Evolutionary conservation across 2,329 filamentous ascomycete species (phyloP).

Genomic region (Calonectria pseudoreteaudii): DNA sequence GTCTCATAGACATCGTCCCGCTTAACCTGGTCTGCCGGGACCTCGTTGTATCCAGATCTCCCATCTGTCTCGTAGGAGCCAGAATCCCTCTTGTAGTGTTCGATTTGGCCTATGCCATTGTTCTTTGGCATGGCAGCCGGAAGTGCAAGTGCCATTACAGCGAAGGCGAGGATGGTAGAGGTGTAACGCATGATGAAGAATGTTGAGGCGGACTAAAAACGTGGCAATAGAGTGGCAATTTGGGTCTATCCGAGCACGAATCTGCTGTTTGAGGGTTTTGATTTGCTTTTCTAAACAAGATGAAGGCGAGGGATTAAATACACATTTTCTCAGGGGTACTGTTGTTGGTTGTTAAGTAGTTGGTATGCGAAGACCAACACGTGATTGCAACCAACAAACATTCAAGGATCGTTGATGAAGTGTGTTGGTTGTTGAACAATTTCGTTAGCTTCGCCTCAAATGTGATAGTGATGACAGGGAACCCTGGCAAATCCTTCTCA

Average conservation of each 20-base stretch:
- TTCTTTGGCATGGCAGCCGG: not conserved
- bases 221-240: not conserved
- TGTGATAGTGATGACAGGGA: not conserved
- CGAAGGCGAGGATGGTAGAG: not conserved
- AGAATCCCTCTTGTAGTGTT: too few species aligned
- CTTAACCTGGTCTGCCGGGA: not conserved
- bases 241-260: not conserved
- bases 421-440: not conserved
- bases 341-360: constrained; percentile 4
- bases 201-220: not conserved
- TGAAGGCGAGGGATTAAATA: not conserved
- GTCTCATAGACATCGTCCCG: not conserved
- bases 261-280: not conserved
- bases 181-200: not conserved
- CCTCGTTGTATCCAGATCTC: not conserved
- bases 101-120: not conserved
- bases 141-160: not conserved
- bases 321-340: not conserved
- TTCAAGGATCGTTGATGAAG: not conserved
- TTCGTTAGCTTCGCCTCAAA: not conserved
- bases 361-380: not conserved
- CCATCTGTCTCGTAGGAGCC: not conserved
- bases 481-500: not conserved
- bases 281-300: not conserved
- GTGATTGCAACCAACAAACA: not conserved